phyloP scores from a whole-genome alignment of 2,329 filamentous ascomycete genomes.

The Myotisia sp. region DNA sequence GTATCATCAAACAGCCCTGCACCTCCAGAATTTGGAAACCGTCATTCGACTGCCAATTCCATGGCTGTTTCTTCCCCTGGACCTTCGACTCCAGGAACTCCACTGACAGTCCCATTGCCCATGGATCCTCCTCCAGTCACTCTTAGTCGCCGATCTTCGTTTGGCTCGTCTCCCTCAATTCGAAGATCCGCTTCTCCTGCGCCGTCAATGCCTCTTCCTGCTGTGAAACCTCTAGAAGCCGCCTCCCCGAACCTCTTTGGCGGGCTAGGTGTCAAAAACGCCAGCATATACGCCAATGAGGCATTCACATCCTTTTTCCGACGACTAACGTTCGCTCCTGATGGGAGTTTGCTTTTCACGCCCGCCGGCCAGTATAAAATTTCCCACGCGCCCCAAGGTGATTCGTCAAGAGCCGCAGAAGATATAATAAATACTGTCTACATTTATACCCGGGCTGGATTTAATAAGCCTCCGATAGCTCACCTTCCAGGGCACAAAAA shows the following conservation, averaged over 20 bases:
- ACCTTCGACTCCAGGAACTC: conserved; percentile 84
- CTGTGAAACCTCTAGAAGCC: conserved; percentile 84
- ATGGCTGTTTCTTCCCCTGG: conserved; percentile 59
- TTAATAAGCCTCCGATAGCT: conserved; percentile 90
- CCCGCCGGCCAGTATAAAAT: conserved; percentile 92
- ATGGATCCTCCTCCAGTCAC: conserved; percentile 95
- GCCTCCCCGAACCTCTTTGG: conserved; percentile 59
- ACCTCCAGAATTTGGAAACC: conserved; percentile 55
- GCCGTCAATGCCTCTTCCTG: conserved; percentile 82
- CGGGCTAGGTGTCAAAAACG: conserved; percentile 59
- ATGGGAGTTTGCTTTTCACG: conserved; percentile 84
- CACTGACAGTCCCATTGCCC: conserved; percentile 71
- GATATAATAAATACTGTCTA: conserved; percentile 96
- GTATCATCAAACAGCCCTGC: conserved; percentile 88
- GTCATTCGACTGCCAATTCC: conserved; percentile 23
- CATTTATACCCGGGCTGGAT: conserved; percentile 88
- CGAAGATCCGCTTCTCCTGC: conserved; percentile 84
- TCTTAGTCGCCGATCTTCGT: conserved; percentile 87
- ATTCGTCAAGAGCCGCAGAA: conserved; percentile 57
- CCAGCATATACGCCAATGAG: conserved; percentile 88
- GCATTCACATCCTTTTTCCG: conserved; percentile 95
- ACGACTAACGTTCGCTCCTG: conserved; percentile 82
- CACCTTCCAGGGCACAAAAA: conserved; percentile 97
- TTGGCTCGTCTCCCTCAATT: conserved; percentile 58
- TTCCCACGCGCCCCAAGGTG: conserved; percentile 51